Evolutionary conservation across 2,329 filamentous ascomycete species (phyloP), one percentile per base, ranked within the genome.

Genomic region (Penicillium occitanis): DNA sequence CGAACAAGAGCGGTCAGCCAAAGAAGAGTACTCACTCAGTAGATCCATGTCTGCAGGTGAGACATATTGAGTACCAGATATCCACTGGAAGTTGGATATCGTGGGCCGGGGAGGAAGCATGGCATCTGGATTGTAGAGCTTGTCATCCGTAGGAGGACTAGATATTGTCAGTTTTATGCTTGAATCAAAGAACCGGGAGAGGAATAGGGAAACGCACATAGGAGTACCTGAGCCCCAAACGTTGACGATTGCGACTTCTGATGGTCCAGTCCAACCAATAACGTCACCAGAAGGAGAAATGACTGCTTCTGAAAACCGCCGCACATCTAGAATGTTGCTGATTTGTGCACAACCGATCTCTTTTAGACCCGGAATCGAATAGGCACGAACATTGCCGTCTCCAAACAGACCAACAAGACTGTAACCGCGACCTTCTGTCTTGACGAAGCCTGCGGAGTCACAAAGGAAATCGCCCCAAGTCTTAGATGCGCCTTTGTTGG

Each of bases 41-140:
- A 97, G 80, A 73, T 98, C 95, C 73, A 99, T 88, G 73, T 99
- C 95, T 1, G 89, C 84, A 0, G 92, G 90, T 1, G 92, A 92
- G 55, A 99, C 86, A 72, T 96, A 91, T 77, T 97, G 94, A 1
- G 94, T 98, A 3, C 95, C 95, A 0, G 93, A 91, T 62, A 99
- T 92, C 95, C 95, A 99, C 79, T 98, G 93, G 44, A 99, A 79
- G 73, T 96, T 97, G 22, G 91, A 96, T 67, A 99, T 99, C 0
- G 93, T 97, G 0, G 95, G 95, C 1, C 95, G 88, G 13, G 92
- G 85, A 1, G 93, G 94, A 25, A 91, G 85, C 17, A 86, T 75
- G 0, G 91, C 85, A 66, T 91, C 84, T 0, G 91, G 88, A 74
- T 98, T 97, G 77, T 91, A 87, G 2, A 99, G 83, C 7, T 83